Evolutionary conservation across 2,329 filamentous ascomycete species (phyloP), one percentile per base, ranked within the genome.

Genomic region (Aureobasidium namibiae): DNA sequence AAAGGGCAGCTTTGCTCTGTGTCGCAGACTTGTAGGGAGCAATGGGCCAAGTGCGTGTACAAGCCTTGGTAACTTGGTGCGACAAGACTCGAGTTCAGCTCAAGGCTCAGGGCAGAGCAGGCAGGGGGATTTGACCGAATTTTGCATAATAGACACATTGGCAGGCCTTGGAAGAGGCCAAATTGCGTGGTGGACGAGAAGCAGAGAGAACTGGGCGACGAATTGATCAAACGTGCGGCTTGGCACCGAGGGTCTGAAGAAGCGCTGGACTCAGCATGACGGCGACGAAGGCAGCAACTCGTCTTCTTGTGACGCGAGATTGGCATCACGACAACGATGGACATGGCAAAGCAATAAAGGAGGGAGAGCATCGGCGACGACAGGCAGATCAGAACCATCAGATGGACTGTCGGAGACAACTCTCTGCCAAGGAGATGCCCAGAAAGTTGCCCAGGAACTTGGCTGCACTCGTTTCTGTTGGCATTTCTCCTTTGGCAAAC

Each of bases 11-110:
- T 39, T 39, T 31, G 11, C 38, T 42, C 38, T 8, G 26, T 54
- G 26, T 54, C 38, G 21, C 50, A 45, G n/a, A n/a, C n/a, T 34
- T 56, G n/a, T n/a, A n/a, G n/a, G n/a, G 39, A 34, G 36, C 24
- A 56, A 56, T 39, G 39, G 52, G 52, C 52, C 52, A 56, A 56
- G 52, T 18, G 41, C 39, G 26, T 56, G 52, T 56, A 45, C 11
- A 18, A 45, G 52, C 36, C 52, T 56, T 56, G 52, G 52, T 34
- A 36, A 56, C 26, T 45, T 54, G 50, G 50, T 54, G 50, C 50
- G 24, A 54, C 50, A n/a, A 33, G 23, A 21, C 24, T 16, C 9
- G 36, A 41, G 11, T 2, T n/a, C 34, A 53, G 36, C 36, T 53
- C n/a, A n/a, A 10, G 49, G 52, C 29, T 29, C 52, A 56, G 52